Evolutionary conservation across 768 basidiomycete genomes (phyloP), one percentile per base, ranked within the genome.

Genomic region (Lactarius tabidus): DNA sequence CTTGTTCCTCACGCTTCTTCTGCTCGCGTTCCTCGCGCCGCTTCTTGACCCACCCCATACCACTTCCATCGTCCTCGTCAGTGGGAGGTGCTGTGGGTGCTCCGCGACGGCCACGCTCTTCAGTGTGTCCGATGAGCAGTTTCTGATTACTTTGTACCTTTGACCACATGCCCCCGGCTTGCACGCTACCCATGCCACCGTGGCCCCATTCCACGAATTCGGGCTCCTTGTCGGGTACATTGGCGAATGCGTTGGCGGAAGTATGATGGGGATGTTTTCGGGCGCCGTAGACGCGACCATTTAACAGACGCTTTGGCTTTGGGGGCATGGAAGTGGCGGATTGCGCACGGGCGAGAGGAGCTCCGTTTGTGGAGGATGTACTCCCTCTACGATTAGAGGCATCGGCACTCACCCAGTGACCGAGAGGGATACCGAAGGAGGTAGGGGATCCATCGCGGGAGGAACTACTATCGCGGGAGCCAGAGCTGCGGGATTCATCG

Each of bases 171-270:
- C 68, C 62, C 23, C 66, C 60, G 28, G 57, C 12, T 12, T 18
- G 23, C 15, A 80, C 80, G 39, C 82, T 83, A 20, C 91, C 91
- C 87, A 92, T 87, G 4, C 89, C 89, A 35, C 89, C 89, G 62
- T 88, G 89, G 1, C 92, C 92, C 92, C 92, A 95, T 74, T 95
- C 92, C 18, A 93, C 90, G 70, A 95, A 95, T 71, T 87, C 88
- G 51, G 88, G 88, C 65, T 91, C 89, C 0, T 84, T 80, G 35
- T 85, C 66, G 8, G 52, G 60, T 51, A 60, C 84, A 63, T 80
- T 85, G 3, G 80, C 83, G 62, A 90, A 90, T 0, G 79, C 84
- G 43, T 76, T 76, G 18, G 69, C 17, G 36, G 29, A 15, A 6
- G 6, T n/a, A 26, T 45, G 17, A n/a, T 38, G 39, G 9, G n/a